Conservation (phyloP, 2,329 filamentous ascomycete species). For the Penicillium glabrum region DNA sequence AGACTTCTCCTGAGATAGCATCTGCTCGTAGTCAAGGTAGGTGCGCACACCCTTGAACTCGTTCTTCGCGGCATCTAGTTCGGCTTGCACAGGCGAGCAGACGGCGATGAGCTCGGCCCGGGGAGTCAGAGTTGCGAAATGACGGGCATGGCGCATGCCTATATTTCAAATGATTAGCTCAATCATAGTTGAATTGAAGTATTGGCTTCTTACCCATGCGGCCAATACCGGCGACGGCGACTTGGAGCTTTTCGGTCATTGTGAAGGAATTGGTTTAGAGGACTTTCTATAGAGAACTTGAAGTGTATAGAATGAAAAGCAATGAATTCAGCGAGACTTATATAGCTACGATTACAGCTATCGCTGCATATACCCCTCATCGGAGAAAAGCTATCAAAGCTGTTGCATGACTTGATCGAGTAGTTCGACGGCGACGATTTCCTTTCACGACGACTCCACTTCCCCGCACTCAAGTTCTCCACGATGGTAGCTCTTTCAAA, state of each 20-base stretch:
- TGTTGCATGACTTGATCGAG: not conserved
- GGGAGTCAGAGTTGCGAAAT: constrained; percentile 46
- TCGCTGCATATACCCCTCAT: not conserved
- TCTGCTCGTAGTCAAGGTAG: constrained; percentile 57
- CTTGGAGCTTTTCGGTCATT: constrained; percentile 19
- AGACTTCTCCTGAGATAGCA: constrained; percentile 54
- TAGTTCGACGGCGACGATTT: constrained; percentile 6
- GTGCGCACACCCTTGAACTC: constrained; percentile 50
- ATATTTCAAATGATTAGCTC: not conserved
- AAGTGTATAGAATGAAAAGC: not conserved
- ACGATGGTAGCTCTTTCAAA: no score
- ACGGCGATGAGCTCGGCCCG: constrained; percentile 51
- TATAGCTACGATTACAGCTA: not conserved
- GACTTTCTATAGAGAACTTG: not conserved
- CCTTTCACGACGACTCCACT: not conserved
- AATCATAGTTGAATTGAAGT: not conserved
- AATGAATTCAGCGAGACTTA: not conserved
- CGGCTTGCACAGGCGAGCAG: constrained; percentile 43
- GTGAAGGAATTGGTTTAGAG: not conserved
- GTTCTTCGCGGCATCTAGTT: constrained; percentile 49
- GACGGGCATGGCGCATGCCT: constrained; percentile 48
- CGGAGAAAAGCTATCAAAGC: not conserved
- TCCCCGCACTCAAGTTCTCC: not conserved
- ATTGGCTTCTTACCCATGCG: constrained; percentile 16
- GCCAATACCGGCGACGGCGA: constrained; percentile 19